A percentile compares a stretch with the other conserved stretches of the same genome.
Conservation (phyloP, 495 filamentous ascomycete genomes). For the Corynascus novoguineensis region DNA sequence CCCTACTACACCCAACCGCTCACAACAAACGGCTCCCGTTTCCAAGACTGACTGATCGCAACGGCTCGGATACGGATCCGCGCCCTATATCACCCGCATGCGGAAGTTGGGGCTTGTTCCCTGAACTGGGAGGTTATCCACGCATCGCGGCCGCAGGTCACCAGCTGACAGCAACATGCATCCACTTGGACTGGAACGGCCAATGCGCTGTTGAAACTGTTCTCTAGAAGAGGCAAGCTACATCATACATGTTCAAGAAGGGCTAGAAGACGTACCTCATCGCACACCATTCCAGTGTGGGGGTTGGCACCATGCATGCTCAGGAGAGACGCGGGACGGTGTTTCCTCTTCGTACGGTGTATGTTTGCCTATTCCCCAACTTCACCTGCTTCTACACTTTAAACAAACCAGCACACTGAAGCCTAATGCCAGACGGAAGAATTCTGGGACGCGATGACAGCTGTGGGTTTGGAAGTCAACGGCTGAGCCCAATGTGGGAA, state of each 20-base stretch:
- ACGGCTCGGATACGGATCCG: constrained; percentile 2
- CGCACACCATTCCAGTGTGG: constrained; percentile 5
- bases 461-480: no score
- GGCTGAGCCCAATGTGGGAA: background rate
- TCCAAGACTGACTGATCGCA: background rate
- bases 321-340: constrained; percentile 1
- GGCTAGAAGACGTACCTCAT: background rate
- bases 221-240: background rate
- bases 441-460: no score
- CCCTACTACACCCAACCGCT: background rate
- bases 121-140: constrained; percentile 10
- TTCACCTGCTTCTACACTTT: background rate
- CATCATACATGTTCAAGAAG: background rate
- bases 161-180: constrained; percentile 10
- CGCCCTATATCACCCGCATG: constrained; percentile 3
- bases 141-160: background rate
- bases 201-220: background rate
- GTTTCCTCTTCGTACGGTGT: background rate
- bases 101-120: constrained; percentile 13
- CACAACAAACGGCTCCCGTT: background rate
- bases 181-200: background rate
- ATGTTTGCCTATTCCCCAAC: background rate
- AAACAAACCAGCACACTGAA: background rate
- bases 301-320: constrained; percentile 2
- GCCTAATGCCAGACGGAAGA: no score